phyloP scores from a whole-genome alignment of 495 filamentous ascomycete genomes.

The Niebla homalea region DNA sequence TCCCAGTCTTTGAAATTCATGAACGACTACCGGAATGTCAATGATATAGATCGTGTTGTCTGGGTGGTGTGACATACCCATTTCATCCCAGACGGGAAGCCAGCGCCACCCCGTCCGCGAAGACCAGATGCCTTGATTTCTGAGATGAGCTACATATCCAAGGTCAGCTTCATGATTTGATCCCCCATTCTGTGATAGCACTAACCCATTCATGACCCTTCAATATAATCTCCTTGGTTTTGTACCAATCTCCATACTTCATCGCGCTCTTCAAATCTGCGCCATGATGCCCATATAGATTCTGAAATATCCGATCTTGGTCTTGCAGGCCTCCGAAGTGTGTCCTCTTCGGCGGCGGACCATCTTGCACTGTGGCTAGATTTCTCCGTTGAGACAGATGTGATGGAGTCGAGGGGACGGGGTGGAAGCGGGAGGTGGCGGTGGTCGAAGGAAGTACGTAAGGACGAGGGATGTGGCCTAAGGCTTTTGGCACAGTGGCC shows the following conservation, averaged over 20 bases:
- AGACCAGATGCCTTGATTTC: slow-evolving; percentile 95
- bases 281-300: slow-evolving; percentile 87
- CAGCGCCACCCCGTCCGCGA: slow-evolving; percentile 90
- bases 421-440: slow-evolving; percentile 21
- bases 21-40: slow-evolving; percentile 59
- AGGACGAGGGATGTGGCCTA: slow-evolving; percentile 39
- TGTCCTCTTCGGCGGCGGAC: slow-evolving; percentile 52
- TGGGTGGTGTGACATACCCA: slow-evolving; percentile 48
- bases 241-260: slow-evolving; percentile 99
- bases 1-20: slow-evolving; percentile 99
- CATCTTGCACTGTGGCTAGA: slow-evolving; percentile 86
- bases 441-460: slow-evolving; percentile 38
- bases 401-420: slow-evolving; percentile 10
- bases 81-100: slow-evolving; percentile 97
- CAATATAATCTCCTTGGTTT: slow-evolving; percentile 92
- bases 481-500: slow-evolving; percentile 27
- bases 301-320: slow-evolving; percentile 97
- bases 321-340: slow-evolving; percentile 77
- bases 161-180: slow-evolving; percentile 4
- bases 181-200: background rate
- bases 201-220: slow-evolving; percentile 93
- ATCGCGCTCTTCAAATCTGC: slow-evolving; percentile 83
- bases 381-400: slow-evolving; percentile 42
- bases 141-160: slow-evolving; percentile 59
- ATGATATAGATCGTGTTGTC: slow-evolving; percentile 2